A percentile compares a stretch with the other conserved stretches of the same genome.
Conservation (phyloP, 768 basidiomycete genomes). For the Suillus brevipes region DNA sequence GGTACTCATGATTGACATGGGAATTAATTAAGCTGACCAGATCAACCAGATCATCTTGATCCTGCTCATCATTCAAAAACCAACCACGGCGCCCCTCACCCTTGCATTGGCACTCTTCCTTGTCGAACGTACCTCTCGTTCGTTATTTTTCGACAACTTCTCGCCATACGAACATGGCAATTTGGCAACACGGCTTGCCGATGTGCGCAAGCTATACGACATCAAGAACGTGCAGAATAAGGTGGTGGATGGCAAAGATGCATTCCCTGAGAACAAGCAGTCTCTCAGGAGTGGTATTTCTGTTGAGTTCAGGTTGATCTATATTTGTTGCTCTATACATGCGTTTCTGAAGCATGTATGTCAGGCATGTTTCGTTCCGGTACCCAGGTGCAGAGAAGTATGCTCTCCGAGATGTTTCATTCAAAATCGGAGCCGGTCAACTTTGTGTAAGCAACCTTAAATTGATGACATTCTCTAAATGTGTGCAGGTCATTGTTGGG, state of each 20-base stretch:
- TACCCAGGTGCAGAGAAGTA: conserved; percentile 56
- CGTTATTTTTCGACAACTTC: conserved; percentile 57
- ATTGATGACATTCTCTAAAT: no score
- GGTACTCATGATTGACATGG: conserved; percentile 22
- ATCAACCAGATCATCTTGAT: conserved; percentile 55
- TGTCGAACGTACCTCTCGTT: conserved; percentile 50
- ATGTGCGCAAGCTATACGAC: conserved; percentile 63
- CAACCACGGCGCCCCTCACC: conserved; percentile 62
- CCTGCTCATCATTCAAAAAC: conserved; percentile 62
- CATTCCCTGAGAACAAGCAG: conserved; percentile 52
- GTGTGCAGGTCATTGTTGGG: no score
- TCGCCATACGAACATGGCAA: conserved; percentile 53
- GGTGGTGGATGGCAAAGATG: conserved; percentile 49
- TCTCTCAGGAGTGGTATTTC: conserved; percentile 48
- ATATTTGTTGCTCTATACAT: conserved; percentile 12
- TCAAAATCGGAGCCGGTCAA: conserved; percentile 68
- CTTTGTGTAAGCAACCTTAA: conserved; percentile 58
- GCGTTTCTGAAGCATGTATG: not conserved
- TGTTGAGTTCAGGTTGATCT: conserved; percentile 53
- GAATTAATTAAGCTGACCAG: conserved; percentile 8
- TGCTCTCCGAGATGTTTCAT: conserved; percentile 64
- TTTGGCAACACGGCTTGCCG: conserved; percentile 52
- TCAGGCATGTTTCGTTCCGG: conserved; percentile 67
- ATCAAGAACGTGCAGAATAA: conserved; percentile 58
- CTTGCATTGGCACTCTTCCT: conserved; percentile 63